Evolutionary conservation across 202 grass and related monocot species (phyloP).

Genomic region (Zizania palustris): DNA sequence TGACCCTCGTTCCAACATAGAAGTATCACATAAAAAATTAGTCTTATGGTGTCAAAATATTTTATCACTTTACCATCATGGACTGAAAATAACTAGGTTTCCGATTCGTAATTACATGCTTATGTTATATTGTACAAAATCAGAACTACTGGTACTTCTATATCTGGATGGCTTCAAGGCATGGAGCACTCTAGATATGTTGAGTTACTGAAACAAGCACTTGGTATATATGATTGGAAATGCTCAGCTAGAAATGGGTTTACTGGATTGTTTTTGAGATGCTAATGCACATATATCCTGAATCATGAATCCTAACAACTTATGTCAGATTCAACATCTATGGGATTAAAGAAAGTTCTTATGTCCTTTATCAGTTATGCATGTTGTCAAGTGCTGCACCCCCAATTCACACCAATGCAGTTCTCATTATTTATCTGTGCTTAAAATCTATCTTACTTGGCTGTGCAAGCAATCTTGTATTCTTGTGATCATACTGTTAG

Average conservation of each 20-base stretch:
- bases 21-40: neutral
- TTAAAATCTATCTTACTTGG: neutral
- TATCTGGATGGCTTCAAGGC: constrained; percentile 12
- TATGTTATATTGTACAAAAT: constrained; percentile 1
- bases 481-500: neutral
- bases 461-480: neutral
- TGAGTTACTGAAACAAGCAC: neutral
- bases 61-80: neutral
- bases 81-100: neutral
- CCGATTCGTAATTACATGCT: neutral
- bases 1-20: neutral
- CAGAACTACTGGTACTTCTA: neutral
- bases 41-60: neutral
- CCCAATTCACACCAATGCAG: neutral
- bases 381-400: constrained; percentile 1
- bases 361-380: neutral
- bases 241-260: constrained; percentile 3
- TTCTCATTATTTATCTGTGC: neutral
- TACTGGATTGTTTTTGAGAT: constrained; percentile 1
- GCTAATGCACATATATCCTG: neutral
- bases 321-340: neutral
- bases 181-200: neutral
- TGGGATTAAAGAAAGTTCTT: neutral
- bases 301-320: neutral
- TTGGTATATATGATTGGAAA: neutral